These are phyloP conservation scores for Hygrophila difformis DNA, from an alignment of 257 asterid species.

Conservation along the genomic window DNA sequence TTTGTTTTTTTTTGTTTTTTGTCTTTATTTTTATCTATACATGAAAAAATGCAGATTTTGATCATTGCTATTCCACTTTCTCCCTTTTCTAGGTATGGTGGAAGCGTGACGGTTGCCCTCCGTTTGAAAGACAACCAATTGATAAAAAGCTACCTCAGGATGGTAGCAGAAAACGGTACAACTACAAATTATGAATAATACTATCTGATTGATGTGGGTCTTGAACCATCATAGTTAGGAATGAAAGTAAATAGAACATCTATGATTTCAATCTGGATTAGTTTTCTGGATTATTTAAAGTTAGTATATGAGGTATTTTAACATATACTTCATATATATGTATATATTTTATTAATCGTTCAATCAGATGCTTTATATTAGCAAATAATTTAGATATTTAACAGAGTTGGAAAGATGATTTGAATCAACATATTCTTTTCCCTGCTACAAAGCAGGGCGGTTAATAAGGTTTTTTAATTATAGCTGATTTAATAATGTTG, in stretches of 20 bases:
- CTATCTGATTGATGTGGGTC: conserved; percentile 5
- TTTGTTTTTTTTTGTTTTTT: conserved; percentile 7
- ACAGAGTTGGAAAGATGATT: not conserved
- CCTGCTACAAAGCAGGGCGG: no score
- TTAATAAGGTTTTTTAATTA: no score
- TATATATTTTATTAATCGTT: no score
- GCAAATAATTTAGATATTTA: conserved; percentile 11
- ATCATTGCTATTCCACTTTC: conserved; percentile 11
- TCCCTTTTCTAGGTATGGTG: conserved; percentile 78
- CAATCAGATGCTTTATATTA: no score
- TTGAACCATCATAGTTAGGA: conserved; percentile 8
- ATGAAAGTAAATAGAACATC: not conserved
- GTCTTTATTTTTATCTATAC: conserved; percentile 10
- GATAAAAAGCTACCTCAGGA: conserved; percentile 70
- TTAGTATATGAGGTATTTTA: no score
- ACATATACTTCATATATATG: no score
- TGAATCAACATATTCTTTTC: no score
- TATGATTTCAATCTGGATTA: no score
- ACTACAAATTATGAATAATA: conserved; percentile 2
- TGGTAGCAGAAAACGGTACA: conserved; percentile 58
- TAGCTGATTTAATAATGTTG: no score
- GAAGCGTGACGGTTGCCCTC: conserved; percentile 99
- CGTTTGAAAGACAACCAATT: conserved; percentile 75
- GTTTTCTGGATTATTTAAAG: no score
- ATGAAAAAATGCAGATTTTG: conserved; percentile 17